Evolutionary conservation across 1,284 basidiomycete species (phyloP), one percentile per base, ranked within the genome.

Genomic region (Fomitopsis betulina): DNA sequence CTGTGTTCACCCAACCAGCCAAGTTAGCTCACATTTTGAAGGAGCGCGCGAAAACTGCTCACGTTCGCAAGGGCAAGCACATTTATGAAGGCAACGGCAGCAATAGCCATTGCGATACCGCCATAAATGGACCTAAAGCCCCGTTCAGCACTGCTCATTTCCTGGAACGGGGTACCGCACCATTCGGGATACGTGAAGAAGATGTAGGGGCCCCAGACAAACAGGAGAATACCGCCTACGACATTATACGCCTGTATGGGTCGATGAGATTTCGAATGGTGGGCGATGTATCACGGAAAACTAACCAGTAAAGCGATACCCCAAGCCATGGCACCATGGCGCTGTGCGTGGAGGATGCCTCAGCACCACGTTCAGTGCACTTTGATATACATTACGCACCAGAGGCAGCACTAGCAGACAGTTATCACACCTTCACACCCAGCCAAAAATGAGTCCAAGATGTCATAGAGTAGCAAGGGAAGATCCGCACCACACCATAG

Each of bases 311-410:
- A 83, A 64, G 85, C 65, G 59, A 84, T 76, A 62, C 76, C 84
- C 87, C 86, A 91, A 47, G 84, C 86, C 65, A 91, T 91, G 56
- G 87, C 86, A 68, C 89, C 89, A 71, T 75, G 83, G 67, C 85
- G 80, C 86, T 88, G 65, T 56, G n/a, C 25, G 30, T 15, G 12
- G 25, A 47, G 45, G 25, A 15, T 5, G 25, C n/a, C 13, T 47
- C 45, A 30, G 21, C 15, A 15, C 27, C 15, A 47, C 45, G 45
- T 15, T 47, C 25, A 30, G 4, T 13, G 13, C 23, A 15, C 25
- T 37, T 37, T 37, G 27, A 13, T 4, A 30, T 17, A 17, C 53
- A 45, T 53, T 55, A 75, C 83, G 67, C 69, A 87, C 86, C 72
- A 88, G 76, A 67, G 85, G 86, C 55, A 89, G 75, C 59, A 88